These are phyloP conservation scores for Alnus rubra DNA, from an alignment of 306 rosid genomes.

Conservation along the genomic window DNA sequence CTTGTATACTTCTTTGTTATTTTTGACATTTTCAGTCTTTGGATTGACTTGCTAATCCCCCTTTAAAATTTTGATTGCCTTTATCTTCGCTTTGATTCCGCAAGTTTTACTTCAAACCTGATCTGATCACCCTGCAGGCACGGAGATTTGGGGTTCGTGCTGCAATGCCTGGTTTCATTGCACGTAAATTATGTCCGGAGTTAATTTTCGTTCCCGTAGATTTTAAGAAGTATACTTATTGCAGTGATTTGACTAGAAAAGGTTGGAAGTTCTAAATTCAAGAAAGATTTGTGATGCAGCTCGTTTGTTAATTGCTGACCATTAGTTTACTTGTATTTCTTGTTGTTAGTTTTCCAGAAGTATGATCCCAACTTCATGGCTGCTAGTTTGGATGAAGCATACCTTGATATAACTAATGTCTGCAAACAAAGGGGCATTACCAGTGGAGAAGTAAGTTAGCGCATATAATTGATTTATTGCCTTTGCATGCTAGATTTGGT, in stretches of 20 bases:
- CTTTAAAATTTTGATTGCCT: conserved; percentile 5
- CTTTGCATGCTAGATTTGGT: neutral
- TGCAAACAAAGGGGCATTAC: conserved; percentile 65
- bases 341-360: conserved; percentile 64
- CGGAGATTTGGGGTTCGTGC: conserved; percentile 93
- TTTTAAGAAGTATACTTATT: conserved; percentile 77
- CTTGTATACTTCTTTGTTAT: neutral
- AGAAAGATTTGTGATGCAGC: conserved; percentile 13
- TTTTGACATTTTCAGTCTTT: neutral
- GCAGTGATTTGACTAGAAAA: conserved; percentile 75
- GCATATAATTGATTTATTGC: conserved; percentile 8
- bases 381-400: conserved; percentile 92
- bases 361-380: conserved; percentile 86
- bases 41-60: conserved; percentile 8
- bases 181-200: conserved; percentile 78
- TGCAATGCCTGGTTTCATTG: conserved; percentile 99
- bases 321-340: conserved; percentile 11
- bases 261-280: conserved; percentile 44
- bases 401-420: conserved; percentile 84
- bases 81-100: neutral
- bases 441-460: conserved; percentile 65
- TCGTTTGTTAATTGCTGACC: conserved; percentile 19
- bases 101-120: neutral
- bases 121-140: conserved; percentile 50
- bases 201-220: conserved; percentile 77